Percentiles rank a stretch among this genome's conserved stretches.
Conservation (phyloP, 306 rosid genomes). For the Alnus glutinosa region DNA sequence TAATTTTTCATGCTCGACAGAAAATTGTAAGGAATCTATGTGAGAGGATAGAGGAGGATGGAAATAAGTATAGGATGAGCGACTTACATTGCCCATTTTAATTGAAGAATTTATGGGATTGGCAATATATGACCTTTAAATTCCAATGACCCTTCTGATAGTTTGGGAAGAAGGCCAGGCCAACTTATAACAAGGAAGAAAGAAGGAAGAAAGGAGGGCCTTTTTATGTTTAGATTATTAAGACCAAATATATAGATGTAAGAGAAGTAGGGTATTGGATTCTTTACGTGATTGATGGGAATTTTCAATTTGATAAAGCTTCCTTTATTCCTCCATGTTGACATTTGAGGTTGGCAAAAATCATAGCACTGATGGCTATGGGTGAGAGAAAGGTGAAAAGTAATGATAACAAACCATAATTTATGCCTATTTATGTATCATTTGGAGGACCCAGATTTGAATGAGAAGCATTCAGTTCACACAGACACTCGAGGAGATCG, state of each 20-base stretch:
- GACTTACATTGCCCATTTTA: constrained; percentile 56
- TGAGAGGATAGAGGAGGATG: too few species aligned
- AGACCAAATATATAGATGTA: background rate
- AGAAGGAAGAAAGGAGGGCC: background rate
- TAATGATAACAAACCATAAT: background rate
- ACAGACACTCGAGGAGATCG: background rate
- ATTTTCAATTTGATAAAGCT: constrained; percentile 28
- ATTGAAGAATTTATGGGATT: background rate
- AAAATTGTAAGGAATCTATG: too few species aligned
- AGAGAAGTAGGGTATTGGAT: constrained; percentile 43
- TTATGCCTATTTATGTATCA: background rate
- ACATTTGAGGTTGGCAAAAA: constrained; percentile 43
- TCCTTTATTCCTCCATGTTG: constrained; percentile 35
- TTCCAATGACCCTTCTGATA: background rate
- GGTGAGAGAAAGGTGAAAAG: constrained; percentile 8
- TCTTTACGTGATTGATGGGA: constrained; percentile 40
- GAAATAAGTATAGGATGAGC: background rate
- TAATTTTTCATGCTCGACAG: too few species aligned
- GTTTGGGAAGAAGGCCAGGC: too few species aligned
- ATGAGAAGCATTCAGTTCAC: background rate
- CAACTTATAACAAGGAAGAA: background rate
- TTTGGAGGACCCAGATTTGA: constrained; percentile 9
- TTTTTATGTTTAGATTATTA: background rate
- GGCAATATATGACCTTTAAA: background rate
- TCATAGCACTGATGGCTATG: constrained; percentile 17